Conservation (phyloP, 2,329 filamentous ascomycete genomes). For the Fusarium annulatum region DNA sequence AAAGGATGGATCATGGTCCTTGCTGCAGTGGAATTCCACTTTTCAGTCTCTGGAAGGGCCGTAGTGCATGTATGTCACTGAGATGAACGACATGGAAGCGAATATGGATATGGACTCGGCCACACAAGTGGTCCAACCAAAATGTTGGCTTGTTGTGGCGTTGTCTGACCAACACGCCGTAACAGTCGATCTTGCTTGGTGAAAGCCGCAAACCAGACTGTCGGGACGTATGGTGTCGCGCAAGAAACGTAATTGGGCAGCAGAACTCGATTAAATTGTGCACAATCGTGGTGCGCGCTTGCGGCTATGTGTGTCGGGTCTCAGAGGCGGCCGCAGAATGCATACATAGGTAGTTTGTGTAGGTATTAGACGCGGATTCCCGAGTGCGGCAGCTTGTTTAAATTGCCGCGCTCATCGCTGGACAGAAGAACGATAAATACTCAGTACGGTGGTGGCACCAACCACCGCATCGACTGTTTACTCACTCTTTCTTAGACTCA, state of each 20-base stretch:
- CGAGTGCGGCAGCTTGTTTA: neutral
- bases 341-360: constrained; percentile 2
- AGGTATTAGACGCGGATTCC: constrained; percentile 14
- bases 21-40: neutral
- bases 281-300: constrained; percentile 24
- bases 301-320: constrained; percentile 1
- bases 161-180: constrained; percentile 33
- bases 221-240: constrained; percentile 33
- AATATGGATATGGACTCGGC: neutral
- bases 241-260: constrained; percentile 36
- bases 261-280: constrained; percentile 18
- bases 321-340: constrained; percentile 15
- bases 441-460: neutral
- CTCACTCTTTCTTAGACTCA: neutral
- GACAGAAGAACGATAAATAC: neutral
- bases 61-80: neutral
- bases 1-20: neutral
- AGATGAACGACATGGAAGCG: neutral
- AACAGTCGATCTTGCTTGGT: constrained; percentile 40
- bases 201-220: constrained; percentile 40
- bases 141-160: constrained; percentile 38
- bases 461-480: neutral
- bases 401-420: neutral
- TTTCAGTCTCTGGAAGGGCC: neutral
- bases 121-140: constrained; percentile 12